Percentiles rank a stretch among this genome's conserved stretches.
These are phyloP conservation scores for Coleophoma cylindrospora DNA, from an alignment of 2,329 filamentous ascomycete genomes.

Conservation along the genomic window DNA sequence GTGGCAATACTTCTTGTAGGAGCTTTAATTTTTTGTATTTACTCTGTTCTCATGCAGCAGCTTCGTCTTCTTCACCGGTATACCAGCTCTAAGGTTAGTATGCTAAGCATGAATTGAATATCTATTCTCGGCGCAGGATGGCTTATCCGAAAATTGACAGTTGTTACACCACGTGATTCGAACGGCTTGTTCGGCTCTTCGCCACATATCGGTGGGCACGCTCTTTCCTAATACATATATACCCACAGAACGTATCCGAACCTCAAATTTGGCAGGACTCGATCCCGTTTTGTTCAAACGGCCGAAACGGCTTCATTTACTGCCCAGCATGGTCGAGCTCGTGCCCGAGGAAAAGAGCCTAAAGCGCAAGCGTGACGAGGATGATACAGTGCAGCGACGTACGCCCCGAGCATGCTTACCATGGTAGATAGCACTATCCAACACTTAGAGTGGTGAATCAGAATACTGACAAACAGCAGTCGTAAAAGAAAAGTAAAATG, in stretches of 20 bases:
- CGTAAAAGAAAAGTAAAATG: slow-evolving; percentile 1
- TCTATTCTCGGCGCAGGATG: no score
- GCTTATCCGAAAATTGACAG: no score
- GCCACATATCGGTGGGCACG: not conserved
- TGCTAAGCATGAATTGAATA: no score
- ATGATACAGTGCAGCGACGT: not conserved
- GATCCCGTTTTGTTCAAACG: not conserved
- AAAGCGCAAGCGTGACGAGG: not conserved
- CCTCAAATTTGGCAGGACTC: not conserved
- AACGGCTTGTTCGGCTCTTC: not conserved
- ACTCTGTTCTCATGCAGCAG: no score
- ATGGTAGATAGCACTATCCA: not conserved
- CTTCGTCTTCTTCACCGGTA: no score
- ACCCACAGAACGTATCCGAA: not conserved
- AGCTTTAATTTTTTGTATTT: no score
- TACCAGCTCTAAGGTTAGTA: no score
- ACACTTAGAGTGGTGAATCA: no score
- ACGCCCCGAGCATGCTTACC: not conserved
- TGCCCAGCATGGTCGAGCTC: not conserved
- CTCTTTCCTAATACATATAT: not conserved
- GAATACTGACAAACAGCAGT: not conserved
- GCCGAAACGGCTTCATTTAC: not conserved
- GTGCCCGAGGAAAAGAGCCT: not conserved
- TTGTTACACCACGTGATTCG: not conserved
- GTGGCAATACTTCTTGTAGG: no score